Evolutionary conservation across 768 basidiomycete genomes (phyloP), one percentile per base, ranked within the genome.

Genomic region (Boletus sp.): DNA sequence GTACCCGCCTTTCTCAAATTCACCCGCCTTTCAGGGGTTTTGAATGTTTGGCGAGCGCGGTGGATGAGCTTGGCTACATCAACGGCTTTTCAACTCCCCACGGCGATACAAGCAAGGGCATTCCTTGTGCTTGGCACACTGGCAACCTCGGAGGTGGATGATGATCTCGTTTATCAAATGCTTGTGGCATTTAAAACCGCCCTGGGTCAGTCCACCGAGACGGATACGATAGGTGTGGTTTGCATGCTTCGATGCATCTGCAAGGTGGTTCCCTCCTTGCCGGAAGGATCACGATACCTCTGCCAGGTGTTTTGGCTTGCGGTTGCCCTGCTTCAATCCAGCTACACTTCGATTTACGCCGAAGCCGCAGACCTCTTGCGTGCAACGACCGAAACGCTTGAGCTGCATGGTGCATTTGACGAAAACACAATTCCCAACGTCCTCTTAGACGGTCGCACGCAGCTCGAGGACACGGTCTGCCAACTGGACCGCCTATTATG

Each of bases 131-230:
- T 97, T 9, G 90, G 90, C 4, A 79, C 82, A n/a, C 79, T 95
- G n/a, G 87, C 91, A 15, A 83, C 83, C 4, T 81, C 87, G 3
- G 91, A 94, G 28, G 89, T 94, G 41, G 94, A 97, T 61, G 94
- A 95, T 59, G 94, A 97, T 67, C 84, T 94, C 61, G 77, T 96
- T 52, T 96, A 95, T 64, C 94, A 97, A 68, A 92, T 96, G 72
- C 82, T 95, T 9, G 89, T 94, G 7, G 92, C 94, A 1, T 86
- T 95, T 71, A 84, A 83, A 60, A 86, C 81, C 0, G 88, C 90
- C 0, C 74, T 96, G 17, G 69, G 73, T 10, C 84, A 86, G 63
- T 80, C 85, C n/a, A 83, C 81, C 32, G 87, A 89, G 64, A 77
- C 80, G 18, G 87, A 91, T 64, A 85, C 86, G 0, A 74, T 81